Evolutionary conservation across 805 yeast species (phyloP), one percentile per base, ranked within the genome.

Genomic region (Hanseniaspora clermontiae): DNA sequence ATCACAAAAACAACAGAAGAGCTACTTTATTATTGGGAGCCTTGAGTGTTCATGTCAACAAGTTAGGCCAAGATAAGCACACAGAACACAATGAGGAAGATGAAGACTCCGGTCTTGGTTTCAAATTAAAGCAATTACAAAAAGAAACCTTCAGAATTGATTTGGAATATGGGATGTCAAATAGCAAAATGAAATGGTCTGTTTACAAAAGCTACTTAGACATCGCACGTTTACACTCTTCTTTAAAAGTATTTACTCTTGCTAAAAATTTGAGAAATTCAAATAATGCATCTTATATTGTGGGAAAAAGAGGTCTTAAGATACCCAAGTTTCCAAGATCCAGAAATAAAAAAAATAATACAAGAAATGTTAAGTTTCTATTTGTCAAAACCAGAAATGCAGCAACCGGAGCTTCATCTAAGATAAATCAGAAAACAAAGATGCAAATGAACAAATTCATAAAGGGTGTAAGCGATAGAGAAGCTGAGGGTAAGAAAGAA

Each of bases 121-220:
- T 55, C 19, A 49, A 45, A 32, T 19, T 48, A 15, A 45, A 48
- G 39, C 57, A 53, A 40, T 17, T 45, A 40, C 39, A 53, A 51
- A 34, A 36, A 20, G 27, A 69, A 57, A 77, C 74, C 55, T 84
- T 78, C 61, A 74, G 78, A 58, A 72, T 93, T n/a, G 86, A 84
- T 50, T 72, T 93, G 47, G 96, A 90, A 65, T 93, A 93, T 65
- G 98, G 97, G 7, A 79, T 89, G 36, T 96, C 96, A 1, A 78
- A 81, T 6, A 79, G 82, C 57, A 71, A 89, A 55, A 72, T 89
- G 62, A 79, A 79, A 62, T 93, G 98, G 98, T 73, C 83, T 0
- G 78, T 93, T 7, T 74, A 80, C 32, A 84, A 83, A 62, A 83
- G 81, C 24, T 79, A 83, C 49, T 80, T 81, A 62, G 96, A 89